Base-by-base conservation (phyloP, 257 asterid genomes). In the Nyctanthes arbortristis region DNA sequence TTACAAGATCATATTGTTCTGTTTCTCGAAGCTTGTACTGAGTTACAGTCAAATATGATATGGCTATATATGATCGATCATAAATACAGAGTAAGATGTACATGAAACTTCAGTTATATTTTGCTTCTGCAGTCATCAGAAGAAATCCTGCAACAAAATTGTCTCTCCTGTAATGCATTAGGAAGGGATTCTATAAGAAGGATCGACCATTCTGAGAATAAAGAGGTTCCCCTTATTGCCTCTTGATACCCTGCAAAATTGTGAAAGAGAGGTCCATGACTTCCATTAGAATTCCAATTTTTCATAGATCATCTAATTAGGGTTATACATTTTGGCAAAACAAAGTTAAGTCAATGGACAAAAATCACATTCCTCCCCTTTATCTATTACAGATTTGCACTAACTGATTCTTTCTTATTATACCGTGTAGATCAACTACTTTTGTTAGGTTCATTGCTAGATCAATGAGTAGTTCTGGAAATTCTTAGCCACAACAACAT, bases 131-230 rank as follows among this genome's bases (percentile, higher is more conserved):
- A 8, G 29, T 49, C 11, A 20, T 20, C 29, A 49, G 28, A 49
- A 52, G 59, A 52, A 52, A 52, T 52, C 4, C n/a, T 11, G 29
- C 11, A 11, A 52, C 9, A 13, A 20, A 52, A 52, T 52, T 18
- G 8, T 52, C 13, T 52, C n/a, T 24, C 5, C 16, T 24, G 14
- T 24, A 10, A 22, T 10, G 30, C 31, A 9, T 24, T 52, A 65
- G 43, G 70, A 52, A 16, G 85, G 83, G 35, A 83, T 79, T 65
- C 73, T 45, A 36, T 80, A 83, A 10, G 81, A 69, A 14, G 85
- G 88, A n/a, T 83, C 85, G 37, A 83, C 72, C 83, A 83, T 83
- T 77, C 72, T 75, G 55, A 83, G 63, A 69, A 83, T 64, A 79
- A 83, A 83, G 62, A 83, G 61, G 71, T 80, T 83, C 57, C 85